Conservation (phyloP, 73 alveolate species). For the Stentor coeruleus region DNA sequence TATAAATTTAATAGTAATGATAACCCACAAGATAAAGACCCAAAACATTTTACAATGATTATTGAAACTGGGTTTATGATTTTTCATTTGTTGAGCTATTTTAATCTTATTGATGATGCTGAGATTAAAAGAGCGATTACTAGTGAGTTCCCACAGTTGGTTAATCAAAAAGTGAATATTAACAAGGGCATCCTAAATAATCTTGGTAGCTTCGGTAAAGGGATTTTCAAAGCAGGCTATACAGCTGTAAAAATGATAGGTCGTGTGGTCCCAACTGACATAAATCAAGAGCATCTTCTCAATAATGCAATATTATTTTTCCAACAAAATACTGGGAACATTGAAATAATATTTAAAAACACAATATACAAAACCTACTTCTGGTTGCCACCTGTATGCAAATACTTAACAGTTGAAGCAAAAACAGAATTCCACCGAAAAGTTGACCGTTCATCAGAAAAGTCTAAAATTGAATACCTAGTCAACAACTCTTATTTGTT, state of each 20-base stretch:
- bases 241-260: not conserved
- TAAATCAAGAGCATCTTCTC: not conserved
- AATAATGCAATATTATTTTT: constrained; percentile 3
- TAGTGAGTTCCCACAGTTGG: not conserved
- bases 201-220: not conserved
- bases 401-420: not conserved
- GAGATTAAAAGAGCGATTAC: not conserved
- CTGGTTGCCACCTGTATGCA: constrained; percentile 2
- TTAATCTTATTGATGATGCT: not conserved
- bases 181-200: not conserved
- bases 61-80: constrained; percentile 13
- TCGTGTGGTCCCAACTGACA: not conserved
- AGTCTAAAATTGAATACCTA: constrained; percentile 42
- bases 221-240: not conserved
- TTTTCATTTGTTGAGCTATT: not conserved
- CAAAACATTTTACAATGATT: not conserved
- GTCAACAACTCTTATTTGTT: constrained; percentile 32
- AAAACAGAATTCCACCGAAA: constrained; percentile 41
- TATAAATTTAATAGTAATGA: not conserved
- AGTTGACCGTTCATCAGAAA: constrained; percentile 46
- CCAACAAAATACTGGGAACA: not conserved
- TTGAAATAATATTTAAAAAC: constrained; percentile 21
- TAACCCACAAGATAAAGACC: not conserved
- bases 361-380: not conserved
- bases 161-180: not conserved